These are phyloP conservation scores for Xylariaceae sp. DNA, from an alignment of 2,329 filamentous ascomycete species.

Conservation along the genomic window DNA sequence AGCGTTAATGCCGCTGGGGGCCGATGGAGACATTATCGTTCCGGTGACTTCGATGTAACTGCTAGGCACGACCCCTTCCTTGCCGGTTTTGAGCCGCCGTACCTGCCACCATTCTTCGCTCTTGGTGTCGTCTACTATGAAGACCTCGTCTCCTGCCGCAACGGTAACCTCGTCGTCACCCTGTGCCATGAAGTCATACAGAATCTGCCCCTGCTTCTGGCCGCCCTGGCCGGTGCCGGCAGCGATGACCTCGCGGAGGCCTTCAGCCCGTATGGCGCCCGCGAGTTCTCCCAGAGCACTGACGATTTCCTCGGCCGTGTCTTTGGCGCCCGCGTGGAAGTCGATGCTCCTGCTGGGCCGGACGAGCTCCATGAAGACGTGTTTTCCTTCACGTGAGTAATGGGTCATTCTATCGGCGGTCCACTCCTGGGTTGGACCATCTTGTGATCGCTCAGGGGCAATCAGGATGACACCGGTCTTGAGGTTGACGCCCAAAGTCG, in stretches of 20 bases:
- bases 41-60: slow-evolving; percentile 91
- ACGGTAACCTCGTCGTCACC: slow-evolving; percentile 96
- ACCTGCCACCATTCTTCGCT: slow-evolving; percentile 99
- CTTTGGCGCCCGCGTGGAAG: slow-evolving; percentile 94
- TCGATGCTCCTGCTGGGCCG: slow-evolving; percentile 90
- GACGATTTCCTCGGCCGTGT: slow-evolving; percentile 92
- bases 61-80: slow-evolving; percentile 91
- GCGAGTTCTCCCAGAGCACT: slow-evolving; percentile 80
- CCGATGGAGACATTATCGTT: slow-evolving; percentile 43
- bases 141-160: slow-evolving; percentile 78
- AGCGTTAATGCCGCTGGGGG: slow-evolving; percentile 42
- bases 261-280: slow-evolving; percentile 75
- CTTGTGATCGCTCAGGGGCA: slow-evolving; percentile 73
- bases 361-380: slow-evolving; percentile 91
- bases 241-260: slow-evolving; percentile 76
- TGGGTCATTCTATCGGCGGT: slow-evolving; percentile 91
- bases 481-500: slow-evolving; percentile 89
- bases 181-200: slow-evolving; percentile 96
- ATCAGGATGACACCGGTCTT: slow-evolving; percentile 85
- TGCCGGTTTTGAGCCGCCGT: slow-evolving; percentile 78
- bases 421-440: slow-evolving; percentile 88
- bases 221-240: slow-evolving; percentile 61
- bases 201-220: slow-evolving; percentile 75
- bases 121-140: slow-evolving; percentile 80
- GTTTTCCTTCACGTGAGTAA: slow-evolving; percentile 96